These are phyloP conservation scores for Penicillium sclerotiorum DNA, from an alignment of 2,329 filamentous ascomycete genomes.

Conservation along the genomic window DNA sequence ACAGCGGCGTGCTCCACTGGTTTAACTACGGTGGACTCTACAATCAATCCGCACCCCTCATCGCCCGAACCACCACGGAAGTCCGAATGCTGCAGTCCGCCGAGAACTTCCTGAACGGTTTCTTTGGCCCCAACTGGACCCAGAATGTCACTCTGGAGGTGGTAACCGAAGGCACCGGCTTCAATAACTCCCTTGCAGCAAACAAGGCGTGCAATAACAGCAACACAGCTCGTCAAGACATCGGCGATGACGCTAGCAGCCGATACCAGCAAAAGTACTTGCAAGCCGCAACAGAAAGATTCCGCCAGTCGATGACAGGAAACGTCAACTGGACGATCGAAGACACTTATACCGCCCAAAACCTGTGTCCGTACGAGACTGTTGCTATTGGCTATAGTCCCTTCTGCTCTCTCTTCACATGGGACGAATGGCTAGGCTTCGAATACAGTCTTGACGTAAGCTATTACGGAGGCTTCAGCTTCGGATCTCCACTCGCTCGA, in stretches of 20 bases:
- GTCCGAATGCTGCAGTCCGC: slow-evolving; percentile 6
- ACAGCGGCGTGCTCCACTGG: slow-evolving; percentile 4
- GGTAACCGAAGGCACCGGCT: background rate
- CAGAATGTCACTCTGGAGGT: slow-evolving; percentile 3
- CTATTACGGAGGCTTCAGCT: slow-evolving; percentile 4
- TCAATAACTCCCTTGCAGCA: slow-evolving; percentile 1
- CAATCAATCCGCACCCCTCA: background rate
- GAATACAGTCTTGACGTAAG: slow-evolving; percentile 4
- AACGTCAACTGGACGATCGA: background rate
- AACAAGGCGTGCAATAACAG: background rate
- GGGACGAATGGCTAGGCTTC: slow-evolving; percentile 5
- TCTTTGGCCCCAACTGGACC: slow-evolving; percentile 3
- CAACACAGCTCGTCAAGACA: background rate
- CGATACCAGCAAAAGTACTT: background rate
- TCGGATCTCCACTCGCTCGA: slow-evolving; percentile 1
- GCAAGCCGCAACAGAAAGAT: background rate
- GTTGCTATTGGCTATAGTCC: background rate
- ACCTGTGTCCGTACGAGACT: slow-evolving; percentile 6
- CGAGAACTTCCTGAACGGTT: slow-evolving; percentile 6
- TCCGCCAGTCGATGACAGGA: slow-evolving; percentile 3
- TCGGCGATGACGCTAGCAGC: background rate
- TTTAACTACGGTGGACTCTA: slow-evolving; percentile 6
- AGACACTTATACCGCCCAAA: background rate
- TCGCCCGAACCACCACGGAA: slow-evolving; percentile 4
- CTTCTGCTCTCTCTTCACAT: slow-evolving; percentile 7